Evolutionary conservation across 176 grass and related monocot species (phyloP), one percentile per base, ranked within the genome.

Genomic region (Melocanna baccifera): DNA sequence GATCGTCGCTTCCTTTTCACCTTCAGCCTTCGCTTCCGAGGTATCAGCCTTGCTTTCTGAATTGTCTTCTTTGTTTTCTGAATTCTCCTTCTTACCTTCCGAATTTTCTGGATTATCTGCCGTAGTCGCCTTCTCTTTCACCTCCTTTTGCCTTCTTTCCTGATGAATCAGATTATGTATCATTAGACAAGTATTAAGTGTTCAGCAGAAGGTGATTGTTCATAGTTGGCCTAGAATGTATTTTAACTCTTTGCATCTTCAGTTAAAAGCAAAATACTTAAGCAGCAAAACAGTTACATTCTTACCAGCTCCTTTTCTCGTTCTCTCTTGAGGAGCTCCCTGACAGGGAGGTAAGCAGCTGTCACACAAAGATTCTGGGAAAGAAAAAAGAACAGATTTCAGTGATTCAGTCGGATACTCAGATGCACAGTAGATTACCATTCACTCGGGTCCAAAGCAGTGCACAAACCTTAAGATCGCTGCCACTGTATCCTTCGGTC

Each of bases 401-500:
- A 77, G 22, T 73, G 9, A 72, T 34, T 0, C 1, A 16, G 9
- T 37, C 18, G 5, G 20, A 68, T 43, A 19, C 1, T 20, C 11
- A 71, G 1, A 74, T 53, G 7, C n/a, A 13, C 1, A 9, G 8
- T 23, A 63, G 36, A 20, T 86, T 12, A 3, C 4, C 48, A 62
- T 32, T 18, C 4, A 76, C 1, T 14, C 2, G 1, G 32, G 7
- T 76, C 55, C 19, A 16, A 56, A 73, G 26, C 12, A 89, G 19
- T 9, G 14, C 53, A 91, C 78, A 67, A 30, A 99, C 97, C 97
- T 99, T 99, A 37, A 99, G 97, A 75, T 99, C 97, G 26, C 97
- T 99, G 36, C 97, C 97, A 28, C 91, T 96, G 85, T 94, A 99
- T 52, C 97, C 93, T 82, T 96, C 93, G 0, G 97, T 94, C 81